These are phyloP conservation scores for Camellia sinensis DNA, from an alignment of 148 eudicot species.

Conservation along the genomic window DNA sequence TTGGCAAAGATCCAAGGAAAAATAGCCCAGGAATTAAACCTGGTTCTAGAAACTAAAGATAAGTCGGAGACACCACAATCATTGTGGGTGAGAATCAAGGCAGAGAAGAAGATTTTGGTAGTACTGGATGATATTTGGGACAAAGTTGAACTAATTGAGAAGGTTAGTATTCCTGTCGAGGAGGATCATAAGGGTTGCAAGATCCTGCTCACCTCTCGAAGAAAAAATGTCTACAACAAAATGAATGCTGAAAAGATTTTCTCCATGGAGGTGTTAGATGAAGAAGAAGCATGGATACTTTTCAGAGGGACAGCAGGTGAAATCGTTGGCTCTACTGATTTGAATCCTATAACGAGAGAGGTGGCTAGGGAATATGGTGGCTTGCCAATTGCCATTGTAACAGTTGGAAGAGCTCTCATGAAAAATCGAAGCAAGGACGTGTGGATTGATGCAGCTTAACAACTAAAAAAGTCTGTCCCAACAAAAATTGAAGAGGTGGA, in stretches of 20 bases:
- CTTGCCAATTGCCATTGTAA: too few species aligned
- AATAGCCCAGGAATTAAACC: constrained; percentile 35
- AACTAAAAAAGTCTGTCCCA: too few species aligned
- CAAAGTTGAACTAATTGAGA: constrained; percentile 23
- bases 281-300: neutral
- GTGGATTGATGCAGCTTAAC: too few species aligned
- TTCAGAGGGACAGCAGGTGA: neutral
- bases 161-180: constrained; percentile 27
- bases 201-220: constrained; percentile 31
- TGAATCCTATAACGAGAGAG: too few species aligned
- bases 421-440: too few species aligned
- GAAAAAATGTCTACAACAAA: constrained; percentile 26
- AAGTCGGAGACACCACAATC: constrained; percentile 19
- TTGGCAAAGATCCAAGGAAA: constrained; percentile 32
- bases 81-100: constrained; percentile 32
- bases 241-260: constrained; percentile 23
- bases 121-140: constrained; percentile 49
- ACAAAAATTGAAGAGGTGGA: neutral
- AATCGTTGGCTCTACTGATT: too few species aligned
- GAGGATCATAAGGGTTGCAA: constrained; percentile 30
- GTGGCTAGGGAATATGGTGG: too few species aligned
- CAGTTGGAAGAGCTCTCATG: too few species aligned
- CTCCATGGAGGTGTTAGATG: constrained; percentile 15
- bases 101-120: constrained; percentile 23
- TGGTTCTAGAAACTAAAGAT: constrained; percentile 15